Evolutionary conservation across 2,329 filamentous ascomycete genomes (phyloP).

Genomic region (Colletotrichum incanum): DNA sequence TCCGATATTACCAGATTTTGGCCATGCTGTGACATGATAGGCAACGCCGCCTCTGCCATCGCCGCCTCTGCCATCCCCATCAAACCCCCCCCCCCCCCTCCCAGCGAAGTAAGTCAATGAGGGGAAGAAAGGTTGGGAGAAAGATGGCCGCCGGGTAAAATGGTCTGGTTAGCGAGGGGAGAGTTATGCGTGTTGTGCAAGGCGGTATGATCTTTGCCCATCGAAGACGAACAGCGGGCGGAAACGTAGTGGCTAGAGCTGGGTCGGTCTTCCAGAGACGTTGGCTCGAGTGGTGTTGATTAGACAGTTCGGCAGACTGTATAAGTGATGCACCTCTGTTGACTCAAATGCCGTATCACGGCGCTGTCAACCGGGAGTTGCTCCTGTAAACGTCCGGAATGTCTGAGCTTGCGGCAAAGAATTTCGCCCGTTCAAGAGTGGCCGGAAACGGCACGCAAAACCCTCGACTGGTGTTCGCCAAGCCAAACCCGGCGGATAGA

Average conservation of each 20-base stretch:
- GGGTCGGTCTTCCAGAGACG: neutral
- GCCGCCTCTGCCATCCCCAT: too few relatives aligned
- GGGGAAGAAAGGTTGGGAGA: neutral
- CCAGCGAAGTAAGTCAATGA: neutral
- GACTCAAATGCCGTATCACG: neutral
- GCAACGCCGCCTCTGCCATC: neutral
- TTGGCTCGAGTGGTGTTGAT: neutral
- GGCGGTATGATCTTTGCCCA: neutral
- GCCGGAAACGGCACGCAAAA: neutral
- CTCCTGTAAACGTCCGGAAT: neutral
- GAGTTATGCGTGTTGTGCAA: neutral
- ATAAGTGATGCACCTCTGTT: neutral
- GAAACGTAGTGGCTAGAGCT: too few relatives aligned
- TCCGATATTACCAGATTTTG: neutral
- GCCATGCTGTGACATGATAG: neutral
- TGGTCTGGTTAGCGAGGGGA: neutral
- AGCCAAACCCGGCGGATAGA: neutral
- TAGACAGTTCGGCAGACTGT: neutral
- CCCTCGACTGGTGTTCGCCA: neutral
- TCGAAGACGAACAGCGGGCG: neutral
- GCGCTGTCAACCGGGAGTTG: neutral
- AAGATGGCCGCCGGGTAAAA: slow-evolving; percentile 2
- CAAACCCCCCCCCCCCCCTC: too few relatives aligned
- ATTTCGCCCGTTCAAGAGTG: neutral
- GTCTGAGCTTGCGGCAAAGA: neutral